phyloP scores from a whole-genome alignment of 495 filamentous ascomycete species.

The Achaetomiella virescens region DNA sequence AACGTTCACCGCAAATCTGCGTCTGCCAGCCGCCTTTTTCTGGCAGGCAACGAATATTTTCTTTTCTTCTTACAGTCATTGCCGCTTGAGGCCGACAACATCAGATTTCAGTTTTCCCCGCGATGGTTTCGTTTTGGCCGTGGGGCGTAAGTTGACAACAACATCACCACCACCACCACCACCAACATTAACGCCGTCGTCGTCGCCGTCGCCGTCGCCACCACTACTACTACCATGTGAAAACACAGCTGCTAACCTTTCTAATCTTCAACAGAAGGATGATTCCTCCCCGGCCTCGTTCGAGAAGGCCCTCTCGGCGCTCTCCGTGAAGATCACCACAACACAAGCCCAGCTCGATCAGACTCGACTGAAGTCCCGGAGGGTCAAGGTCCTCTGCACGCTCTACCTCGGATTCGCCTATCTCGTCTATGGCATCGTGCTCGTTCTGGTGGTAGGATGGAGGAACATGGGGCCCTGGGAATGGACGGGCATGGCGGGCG shows the following conservation, averaged over 20 bases:
- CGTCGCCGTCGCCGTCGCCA: too few relatives aligned
- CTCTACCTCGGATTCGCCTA: constrained; percentile 88
- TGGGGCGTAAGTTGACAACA: constrained; percentile 22
- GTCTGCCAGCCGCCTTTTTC: not conserved
- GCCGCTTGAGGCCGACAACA: not conserved
- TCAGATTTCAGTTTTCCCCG: not conserved
- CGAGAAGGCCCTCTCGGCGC: constrained; percentile 76
- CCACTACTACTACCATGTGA: constrained; percentile 9
- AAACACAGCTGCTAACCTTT: not conserved
- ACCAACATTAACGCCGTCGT: too few relatives aligned
- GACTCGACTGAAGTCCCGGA: constrained; percentile 62
- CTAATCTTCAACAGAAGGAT: constrained; percentile 51
- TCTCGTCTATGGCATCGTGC: constrained; percentile 72
- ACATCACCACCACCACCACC: too few relatives aligned
- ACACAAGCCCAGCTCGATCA: constrained; percentile 64
- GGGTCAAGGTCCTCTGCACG: constrained; percentile 79
- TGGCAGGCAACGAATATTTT: not conserved
- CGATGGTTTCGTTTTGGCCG: constrained; percentile 78
- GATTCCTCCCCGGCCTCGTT: constrained; percentile 85
- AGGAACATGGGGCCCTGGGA: constrained; percentile 67
- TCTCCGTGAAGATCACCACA: constrained; percentile 73
- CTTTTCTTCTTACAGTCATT: not conserved
- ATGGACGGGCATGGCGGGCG: constrained; percentile 68
- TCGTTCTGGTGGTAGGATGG: constrained; percentile 80
- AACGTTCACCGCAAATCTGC: not conserved